Evolutionary conservation across 768 basidiomycete species (phyloP).

Genomic region (Boletus reticuloceps): DNA sequence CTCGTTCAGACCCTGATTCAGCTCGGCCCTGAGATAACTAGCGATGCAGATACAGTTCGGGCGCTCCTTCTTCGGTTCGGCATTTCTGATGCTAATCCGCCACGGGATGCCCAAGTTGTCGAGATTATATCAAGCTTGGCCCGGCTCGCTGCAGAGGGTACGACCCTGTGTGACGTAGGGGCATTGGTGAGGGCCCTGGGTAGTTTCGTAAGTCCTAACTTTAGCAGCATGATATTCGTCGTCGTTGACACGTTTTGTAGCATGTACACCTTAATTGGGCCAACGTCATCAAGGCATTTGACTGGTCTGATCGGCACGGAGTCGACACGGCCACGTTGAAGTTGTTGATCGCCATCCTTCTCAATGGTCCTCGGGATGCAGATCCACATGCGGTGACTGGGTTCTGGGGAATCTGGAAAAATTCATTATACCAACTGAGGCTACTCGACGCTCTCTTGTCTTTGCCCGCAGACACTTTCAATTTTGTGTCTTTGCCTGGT

Average conservation of each 20-base stretch:
- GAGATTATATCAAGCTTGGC: constrained; percentile 71
- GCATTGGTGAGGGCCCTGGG: constrained; percentile 69
- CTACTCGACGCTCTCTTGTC: constrained; percentile 87
- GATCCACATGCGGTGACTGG: constrained; percentile 80
- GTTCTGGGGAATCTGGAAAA: constrained; percentile 85
- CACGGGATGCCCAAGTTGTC: constrained; percentile 64
- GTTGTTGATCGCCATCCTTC: constrained; percentile 82
- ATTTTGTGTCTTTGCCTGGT: constrained; percentile 85
- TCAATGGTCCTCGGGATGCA: constrained; percentile 74
- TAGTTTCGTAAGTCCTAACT: constrained; percentile 59
- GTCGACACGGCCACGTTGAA: constrained; percentile 90
- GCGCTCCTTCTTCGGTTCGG: constrained; percentile 73
- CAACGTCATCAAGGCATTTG: constrained; percentile 80
- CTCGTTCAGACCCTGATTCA: constrained; percentile 75
- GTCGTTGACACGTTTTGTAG: constrained; percentile 37
- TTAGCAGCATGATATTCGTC: not conserved
- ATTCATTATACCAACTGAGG: constrained; percentile 80
- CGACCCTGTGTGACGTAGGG: constrained; percentile 69
- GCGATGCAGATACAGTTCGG: constrained; percentile 66
- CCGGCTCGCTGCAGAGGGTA: constrained; percentile 70
- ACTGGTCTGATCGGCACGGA: constrained; percentile 77
- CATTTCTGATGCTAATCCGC: constrained; percentile 68
- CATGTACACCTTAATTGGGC: constrained; percentile 74
- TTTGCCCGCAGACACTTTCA: constrained; percentile 87
- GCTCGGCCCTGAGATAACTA: constrained; percentile 76